Evolutionary conservation across 2,329 filamentous ascomycete species (phyloP).

Genomic region (Colletotrichum sp.): DNA sequence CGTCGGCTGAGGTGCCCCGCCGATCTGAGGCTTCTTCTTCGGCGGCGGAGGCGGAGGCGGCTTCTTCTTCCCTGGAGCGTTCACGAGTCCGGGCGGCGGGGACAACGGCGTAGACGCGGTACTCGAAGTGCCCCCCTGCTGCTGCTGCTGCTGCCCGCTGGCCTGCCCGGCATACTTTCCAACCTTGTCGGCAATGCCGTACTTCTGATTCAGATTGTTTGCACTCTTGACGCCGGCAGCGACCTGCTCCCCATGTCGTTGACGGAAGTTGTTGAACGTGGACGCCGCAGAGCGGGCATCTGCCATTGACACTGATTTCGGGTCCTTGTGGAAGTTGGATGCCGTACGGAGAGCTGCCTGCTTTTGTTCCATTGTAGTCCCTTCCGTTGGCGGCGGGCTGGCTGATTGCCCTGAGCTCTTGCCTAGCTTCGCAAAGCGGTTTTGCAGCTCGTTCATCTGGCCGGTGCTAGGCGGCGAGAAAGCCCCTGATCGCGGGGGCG

Average conservation of each 20-base stretch:
- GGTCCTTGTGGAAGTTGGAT: conserved; percentile 62
- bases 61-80: conserved; percentile 53
- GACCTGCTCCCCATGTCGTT: conserved; percentile 73
- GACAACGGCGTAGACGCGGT: background rate
- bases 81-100: conserved; percentile 21
- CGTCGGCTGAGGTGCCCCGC: conserved; percentile 17
- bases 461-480: conserved; percentile 24
- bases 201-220: conserved; percentile 65
- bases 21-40: conserved; percentile 55
- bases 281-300: conserved; percentile 63
- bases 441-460: conserved; percentile 71
- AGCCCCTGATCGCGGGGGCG: conserved; percentile 28
- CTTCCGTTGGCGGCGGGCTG: conserved; percentile 41
- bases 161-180: conserved; percentile 28
- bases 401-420: conserved; percentile 35
- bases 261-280: conserved; percentile 72
- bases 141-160: conserved; percentile 21
- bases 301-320: conserved; percentile 63
- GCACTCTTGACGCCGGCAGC: conserved; percentile 63
- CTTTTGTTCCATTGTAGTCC: conserved; percentile 69
- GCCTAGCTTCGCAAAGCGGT: conserved; percentile 65
- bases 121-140: background rate
- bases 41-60: conserved; percentile 55
- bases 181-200: conserved; percentile 53
- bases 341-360: conserved; percentile 68